phyloP scores from a whole-genome alignment of 139 green algal genomes.

The Spirogloea muscicola region DNA sequence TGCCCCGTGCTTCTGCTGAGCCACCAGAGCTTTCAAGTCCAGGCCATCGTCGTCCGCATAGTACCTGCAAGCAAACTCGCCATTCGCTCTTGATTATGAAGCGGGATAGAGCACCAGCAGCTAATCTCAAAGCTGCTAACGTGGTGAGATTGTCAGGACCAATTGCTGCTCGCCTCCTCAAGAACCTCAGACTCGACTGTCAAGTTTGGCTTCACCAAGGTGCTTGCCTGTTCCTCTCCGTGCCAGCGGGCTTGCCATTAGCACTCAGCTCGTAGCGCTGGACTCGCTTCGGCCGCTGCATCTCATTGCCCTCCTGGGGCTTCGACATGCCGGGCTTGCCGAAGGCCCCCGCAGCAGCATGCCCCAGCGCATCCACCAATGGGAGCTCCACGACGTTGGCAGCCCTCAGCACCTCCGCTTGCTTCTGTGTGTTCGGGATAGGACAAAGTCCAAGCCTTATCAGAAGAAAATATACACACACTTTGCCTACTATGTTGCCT shows the following conservation, averaged over 20 bases:
- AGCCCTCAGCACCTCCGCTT: background rate
- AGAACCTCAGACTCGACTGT: too few species aligned
- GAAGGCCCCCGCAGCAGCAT: constrained; percentile 74
- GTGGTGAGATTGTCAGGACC: background rate
- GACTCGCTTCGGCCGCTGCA: constrained; percentile 7
- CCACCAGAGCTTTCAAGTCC: constrained; percentile 71
- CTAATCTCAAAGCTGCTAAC: background rate
- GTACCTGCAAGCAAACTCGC: constrained; percentile 45
- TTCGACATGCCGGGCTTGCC: constrained; percentile 42
- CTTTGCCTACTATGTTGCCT: too few species aligned
- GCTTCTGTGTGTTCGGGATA: background rate
- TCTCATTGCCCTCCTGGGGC: background rate
- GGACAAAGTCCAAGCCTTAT: background rate
- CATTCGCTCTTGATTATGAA: background rate
- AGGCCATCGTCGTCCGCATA: constrained; percentile 80
- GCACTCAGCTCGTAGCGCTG: background rate
- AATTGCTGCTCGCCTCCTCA: too few species aligned
- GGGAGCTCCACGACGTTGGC: constrained; percentile 49
- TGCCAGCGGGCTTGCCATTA: too few species aligned
- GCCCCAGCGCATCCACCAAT: constrained; percentile 67
- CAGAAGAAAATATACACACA: too few species aligned
- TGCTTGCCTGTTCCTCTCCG: too few species aligned
- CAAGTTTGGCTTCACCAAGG: too few species aligned
- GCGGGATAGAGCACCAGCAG: background rate
- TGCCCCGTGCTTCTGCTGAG: constrained; percentile 60